Conservation (phyloP, 805 yeast genomes). For the Candida ipomoeae region DNA sequence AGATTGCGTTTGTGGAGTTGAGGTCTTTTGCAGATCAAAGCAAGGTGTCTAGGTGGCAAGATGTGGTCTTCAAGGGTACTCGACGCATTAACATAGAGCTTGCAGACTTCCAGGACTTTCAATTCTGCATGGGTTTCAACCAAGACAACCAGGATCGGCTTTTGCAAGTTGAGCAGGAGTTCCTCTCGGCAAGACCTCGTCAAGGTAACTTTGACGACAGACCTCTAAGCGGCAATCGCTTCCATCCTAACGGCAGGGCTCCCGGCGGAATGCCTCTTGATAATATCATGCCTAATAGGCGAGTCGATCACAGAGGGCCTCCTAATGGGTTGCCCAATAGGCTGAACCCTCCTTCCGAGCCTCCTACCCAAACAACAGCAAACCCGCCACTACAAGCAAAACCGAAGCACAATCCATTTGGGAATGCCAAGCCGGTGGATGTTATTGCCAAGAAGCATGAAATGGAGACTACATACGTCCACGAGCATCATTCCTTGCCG, state of each 20-base stretch:
- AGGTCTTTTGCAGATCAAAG: slow-evolving; percentile 47
- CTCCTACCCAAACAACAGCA: neutral
- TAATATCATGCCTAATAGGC: slow-evolving; percentile 4
- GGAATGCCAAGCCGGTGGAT: slow-evolving; percentile 83
- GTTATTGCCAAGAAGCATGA: slow-evolving; percentile 61
- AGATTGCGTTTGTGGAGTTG: slow-evolving; percentile 63
- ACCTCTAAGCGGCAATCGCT: slow-evolving; percentile 1
- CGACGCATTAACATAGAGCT: slow-evolving; percentile 36
- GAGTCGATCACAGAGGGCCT: neutral
- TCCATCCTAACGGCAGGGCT: slow-evolving; percentile 6
- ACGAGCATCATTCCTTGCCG: neutral
- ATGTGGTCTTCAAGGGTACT: slow-evolving; percentile 45
- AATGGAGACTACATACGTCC: slow-evolving; percentile 35
- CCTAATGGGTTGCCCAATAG: neutral
- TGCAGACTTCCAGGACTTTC: slow-evolving; percentile 41
- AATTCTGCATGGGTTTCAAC: slow-evolving; percentile 37
- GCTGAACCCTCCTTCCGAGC: neutral
- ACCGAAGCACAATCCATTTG: slow-evolving; percentile 67
- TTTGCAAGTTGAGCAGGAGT: slow-evolving; percentile 28
- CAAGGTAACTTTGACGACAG: slow-evolving; percentile 10
- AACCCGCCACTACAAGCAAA: neutral
- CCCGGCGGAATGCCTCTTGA: slow-evolving; percentile 17
- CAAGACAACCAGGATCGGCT: slow-evolving; percentile 31
- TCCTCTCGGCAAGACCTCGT: slow-evolving; percentile 19
- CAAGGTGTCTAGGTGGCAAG: slow-evolving; percentile 61